phyloP scores from a whole-genome alignment of 2,329 filamentous ascomycete genomes.

The Alternaria dauci region DNA sequence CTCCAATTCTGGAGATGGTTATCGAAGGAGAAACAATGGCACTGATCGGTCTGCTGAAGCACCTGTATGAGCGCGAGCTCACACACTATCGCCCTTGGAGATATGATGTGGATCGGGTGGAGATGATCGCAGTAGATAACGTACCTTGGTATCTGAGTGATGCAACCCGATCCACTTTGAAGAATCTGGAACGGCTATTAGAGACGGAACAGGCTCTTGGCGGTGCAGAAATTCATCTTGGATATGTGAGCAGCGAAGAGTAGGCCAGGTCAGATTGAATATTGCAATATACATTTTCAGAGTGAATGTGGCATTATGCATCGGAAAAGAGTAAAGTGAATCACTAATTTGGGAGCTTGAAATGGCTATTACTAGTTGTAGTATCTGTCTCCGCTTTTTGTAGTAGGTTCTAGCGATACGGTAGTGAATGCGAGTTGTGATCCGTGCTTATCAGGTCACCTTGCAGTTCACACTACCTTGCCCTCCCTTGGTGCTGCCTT shows the following conservation, averaged over 20 bases:
- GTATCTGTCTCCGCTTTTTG: neutral
- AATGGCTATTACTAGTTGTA: neutral
- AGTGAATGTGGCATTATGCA: neutral
- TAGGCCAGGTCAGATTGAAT: neutral
- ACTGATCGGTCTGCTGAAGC: neutral
- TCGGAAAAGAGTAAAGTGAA: neutral
- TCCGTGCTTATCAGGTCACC: neutral
- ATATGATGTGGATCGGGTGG: neutral
- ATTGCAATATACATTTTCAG: neutral
- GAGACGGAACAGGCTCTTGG: neutral
- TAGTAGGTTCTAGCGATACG: neutral
- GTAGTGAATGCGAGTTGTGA: neutral
- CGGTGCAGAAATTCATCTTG: neutral
- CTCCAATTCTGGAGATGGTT: neutral
- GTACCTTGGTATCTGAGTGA: neutral
- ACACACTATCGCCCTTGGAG: neutral
- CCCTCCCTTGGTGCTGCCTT: neutral
- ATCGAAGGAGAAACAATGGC: constrained; percentile 1
- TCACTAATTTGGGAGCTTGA: neutral
- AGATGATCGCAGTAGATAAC: neutral
- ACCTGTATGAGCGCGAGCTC: neutral
- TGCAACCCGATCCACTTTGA: neutral
- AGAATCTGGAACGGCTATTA: neutral
- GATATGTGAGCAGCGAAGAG: neutral
- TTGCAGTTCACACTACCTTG: neutral